Evolutionary conservation across 768 basidiomycete genomes (phyloP), one percentile per base, ranked within the genome.

Genomic region (Lanmaoa pseudosensibilis): DNA sequence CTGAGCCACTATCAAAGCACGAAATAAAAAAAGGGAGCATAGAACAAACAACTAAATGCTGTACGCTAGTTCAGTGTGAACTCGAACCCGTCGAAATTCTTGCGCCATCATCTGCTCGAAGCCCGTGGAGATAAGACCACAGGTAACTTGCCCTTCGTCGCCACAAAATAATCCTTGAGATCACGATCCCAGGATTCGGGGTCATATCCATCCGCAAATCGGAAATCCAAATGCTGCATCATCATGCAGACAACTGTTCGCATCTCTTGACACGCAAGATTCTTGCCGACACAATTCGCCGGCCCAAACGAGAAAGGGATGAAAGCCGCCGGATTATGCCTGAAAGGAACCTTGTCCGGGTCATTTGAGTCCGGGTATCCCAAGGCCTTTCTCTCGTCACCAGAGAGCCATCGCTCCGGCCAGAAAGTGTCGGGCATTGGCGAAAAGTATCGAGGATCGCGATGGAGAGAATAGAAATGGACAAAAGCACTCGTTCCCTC

Each of bases 271-370:
- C 71, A 66, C 4, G 80, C 79, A 9, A 81, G 71, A 38, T 70
- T 73, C 61, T 75, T 74, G 4, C 80, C 80, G 4, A 75, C 77
- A 56, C 80, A 81, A 27, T 73, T 77, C 15, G 74, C 70, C 10
- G 78, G 77, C 2, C 80, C 80, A 45, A 64, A 66, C 13, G 78
- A 80, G 55, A 80, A 80, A 8, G 80, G 77, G 32, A 80, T 74
- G 56, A 75, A 80, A 3, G 77, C 78, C 16, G 66, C 62, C 37
- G 67, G 51, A 46, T 80, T 72, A 52, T 74, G 67, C 39, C 57
- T 61, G 46, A 74, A 65, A n/a, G 70, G 61, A 9, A 64, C 30
- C 54, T 70, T 73, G 55, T 69, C 65, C 33, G 52, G 47, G 21
- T 61, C 58, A 33, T 56, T 59, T 7, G 64, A 47, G 40, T 73